phyloP scores from a whole-genome alignment of 495 filamentous ascomycete species.

The Aspergillus leporis region DNA sequence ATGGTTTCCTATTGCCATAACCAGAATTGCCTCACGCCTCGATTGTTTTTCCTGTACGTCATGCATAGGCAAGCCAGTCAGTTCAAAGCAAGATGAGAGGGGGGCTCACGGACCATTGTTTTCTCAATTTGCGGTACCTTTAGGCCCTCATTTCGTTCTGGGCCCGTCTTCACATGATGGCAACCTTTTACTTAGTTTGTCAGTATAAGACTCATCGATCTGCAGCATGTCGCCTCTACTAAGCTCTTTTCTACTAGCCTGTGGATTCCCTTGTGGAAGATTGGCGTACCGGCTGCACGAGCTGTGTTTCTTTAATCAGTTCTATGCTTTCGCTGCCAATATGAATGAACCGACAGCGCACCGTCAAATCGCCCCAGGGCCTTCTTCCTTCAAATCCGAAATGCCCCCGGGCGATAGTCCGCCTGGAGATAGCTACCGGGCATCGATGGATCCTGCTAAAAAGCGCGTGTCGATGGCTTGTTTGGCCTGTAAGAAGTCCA shows the following conservation, averaged over 20 bases:
- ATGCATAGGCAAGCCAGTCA: constrained; percentile 4
- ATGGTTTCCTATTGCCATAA: constrained; percentile 12
- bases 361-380: constrained; percentile 29
- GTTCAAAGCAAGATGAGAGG: neutral
- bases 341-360: constrained; percentile 28
- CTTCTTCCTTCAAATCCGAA: constrained; percentile 25
- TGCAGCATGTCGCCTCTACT: neutral
- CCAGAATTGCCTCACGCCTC: constrained; percentile 10
- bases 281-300: neutral
- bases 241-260: constrained; percentile 7
- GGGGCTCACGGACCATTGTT: neutral
- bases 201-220: constrained; percentile 3
- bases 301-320: neutral
- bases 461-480: constrained; percentile 50
- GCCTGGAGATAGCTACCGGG: constrained; percentile 19
- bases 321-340: constrained; percentile 3
- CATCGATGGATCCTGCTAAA: constrained; percentile 27
- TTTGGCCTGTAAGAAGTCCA: constrained; percentile 49
- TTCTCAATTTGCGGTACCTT: neutral
- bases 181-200: neutral
- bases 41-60: constrained; percentile 12
- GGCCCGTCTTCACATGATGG: neutral
- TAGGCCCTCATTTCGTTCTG: neutral
- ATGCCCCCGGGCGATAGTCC: constrained; percentile 16
- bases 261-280: neutral